These are phyloP conservation scores for Termitomyces sp. DNA, from an alignment of 768 basidiomycete species.

Conservation along the genomic window DNA sequence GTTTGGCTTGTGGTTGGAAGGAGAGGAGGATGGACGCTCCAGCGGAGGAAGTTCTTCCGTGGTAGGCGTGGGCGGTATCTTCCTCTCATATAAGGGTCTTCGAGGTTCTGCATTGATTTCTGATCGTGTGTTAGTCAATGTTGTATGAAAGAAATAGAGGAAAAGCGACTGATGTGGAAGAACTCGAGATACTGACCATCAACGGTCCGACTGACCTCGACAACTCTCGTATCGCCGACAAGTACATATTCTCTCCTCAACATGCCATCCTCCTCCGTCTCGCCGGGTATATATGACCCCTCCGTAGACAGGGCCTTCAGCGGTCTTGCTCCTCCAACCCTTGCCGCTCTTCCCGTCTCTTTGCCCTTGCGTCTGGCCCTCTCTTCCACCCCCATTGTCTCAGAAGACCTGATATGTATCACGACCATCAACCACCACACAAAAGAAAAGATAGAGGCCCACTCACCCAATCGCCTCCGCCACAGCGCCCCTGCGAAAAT, in stretches of 20 bases:
- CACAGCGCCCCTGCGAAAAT: no score
- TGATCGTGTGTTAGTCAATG: conserved; percentile 19
- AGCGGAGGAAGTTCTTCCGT: conserved; percentile 36
- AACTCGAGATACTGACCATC: conserved; percentile 58
- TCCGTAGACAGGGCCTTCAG: conserved; percentile 41
- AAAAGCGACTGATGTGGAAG: no score
- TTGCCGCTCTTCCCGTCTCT: not conserved
- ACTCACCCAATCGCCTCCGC: no score
- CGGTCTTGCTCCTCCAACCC: conserved; percentile 1
- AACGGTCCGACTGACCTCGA: conserved; percentile 88
- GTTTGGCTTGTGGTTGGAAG: conserved; percentile 1
- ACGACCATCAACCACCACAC: no score
- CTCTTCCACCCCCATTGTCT: not conserved
- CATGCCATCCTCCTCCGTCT: conserved; percentile 78
- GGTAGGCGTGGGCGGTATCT: conserved; percentile 40
- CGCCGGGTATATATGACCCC: conserved; percentile 71
- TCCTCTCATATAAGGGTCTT: conserved; percentile 53
- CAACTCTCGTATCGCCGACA: conserved; percentile 82
- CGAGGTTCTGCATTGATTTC: conserved; percentile 61
- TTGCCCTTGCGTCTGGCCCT: not conserved
- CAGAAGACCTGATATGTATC: no score
- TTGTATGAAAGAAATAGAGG: not conserved
- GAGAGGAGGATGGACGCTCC: conserved; percentile 1
- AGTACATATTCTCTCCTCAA: conserved; percentile 89
- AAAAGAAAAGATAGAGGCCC: no score